Percentiles rank a stretch among this genome's conserved stretches.
These are phyloP conservation scores for Colletotrichum magnum DNA, from an alignment of 2,329 filamentous ascomycete species.

Conservation along the genomic window DNA sequence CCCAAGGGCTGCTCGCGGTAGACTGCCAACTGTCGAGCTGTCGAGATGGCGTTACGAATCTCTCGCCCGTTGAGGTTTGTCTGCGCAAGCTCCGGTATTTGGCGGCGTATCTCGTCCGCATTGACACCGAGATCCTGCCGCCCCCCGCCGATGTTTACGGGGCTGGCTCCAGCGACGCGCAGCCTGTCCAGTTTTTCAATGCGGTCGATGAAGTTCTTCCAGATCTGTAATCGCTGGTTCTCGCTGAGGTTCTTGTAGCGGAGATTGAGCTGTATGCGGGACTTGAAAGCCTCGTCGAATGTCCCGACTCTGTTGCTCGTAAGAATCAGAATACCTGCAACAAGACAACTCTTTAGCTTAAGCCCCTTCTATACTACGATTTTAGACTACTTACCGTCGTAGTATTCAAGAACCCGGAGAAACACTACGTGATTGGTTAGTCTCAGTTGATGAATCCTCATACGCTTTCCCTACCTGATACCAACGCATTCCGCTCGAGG, in stretches of 20 bases:
- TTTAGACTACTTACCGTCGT: conserved; percentile 43
- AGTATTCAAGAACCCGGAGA: conserved; percentile 53
- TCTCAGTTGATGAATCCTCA: conserved; percentile 24
- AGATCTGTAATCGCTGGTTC: conserved; percentile 38
- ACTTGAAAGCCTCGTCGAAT: conserved; percentile 55
- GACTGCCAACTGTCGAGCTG: neutral
- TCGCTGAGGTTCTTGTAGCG: conserved; percentile 48
- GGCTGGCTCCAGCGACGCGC: neutral
- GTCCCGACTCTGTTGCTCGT: conserved; percentile 53
- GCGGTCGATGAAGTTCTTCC: conserved; percentile 4
- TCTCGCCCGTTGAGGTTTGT: conserved; percentile 12
- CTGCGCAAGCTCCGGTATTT: neutral
- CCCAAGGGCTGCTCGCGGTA: neutral
- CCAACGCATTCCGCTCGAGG: conserved; percentile 67
- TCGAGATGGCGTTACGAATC: conserved; percentile 7
- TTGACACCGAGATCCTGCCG: neutral
- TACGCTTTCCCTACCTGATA: conserved; percentile 42
- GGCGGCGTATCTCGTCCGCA: neutral
- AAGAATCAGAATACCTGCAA: conserved; percentile 51
- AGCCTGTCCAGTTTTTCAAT: neutral
- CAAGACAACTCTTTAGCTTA: too few species aligned
- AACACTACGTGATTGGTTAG: conserved; percentile 48
- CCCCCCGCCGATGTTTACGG: neutral
- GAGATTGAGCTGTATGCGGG: conserved; percentile 51
- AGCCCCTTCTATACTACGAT: too few species aligned